phyloP scores from a whole-genome alignment of 352 stramenopile genomes.

The Peronospora farinosa region DNA sequence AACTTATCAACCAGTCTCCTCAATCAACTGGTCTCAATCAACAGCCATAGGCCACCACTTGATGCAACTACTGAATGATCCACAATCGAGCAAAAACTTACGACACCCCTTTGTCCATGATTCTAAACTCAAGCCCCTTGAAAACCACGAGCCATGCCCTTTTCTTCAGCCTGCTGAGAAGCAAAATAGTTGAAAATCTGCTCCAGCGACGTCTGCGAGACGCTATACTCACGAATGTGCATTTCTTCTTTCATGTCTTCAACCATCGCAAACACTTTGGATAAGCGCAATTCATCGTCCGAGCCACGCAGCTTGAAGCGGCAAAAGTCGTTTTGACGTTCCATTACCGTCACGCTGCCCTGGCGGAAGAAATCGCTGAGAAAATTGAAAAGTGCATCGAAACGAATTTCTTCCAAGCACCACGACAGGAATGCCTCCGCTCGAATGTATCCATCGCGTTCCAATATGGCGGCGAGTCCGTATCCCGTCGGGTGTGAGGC shows the following conservation, averaged over 20 bases:
- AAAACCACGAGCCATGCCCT: slow-evolving; percentile 34
- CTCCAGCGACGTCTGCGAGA: slow-evolving; percentile 87
- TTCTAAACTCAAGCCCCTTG: slow-evolving; percentile 14
- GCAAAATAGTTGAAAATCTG: slow-evolving; percentile 90
- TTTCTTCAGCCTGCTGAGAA: slow-evolving; percentile 51
- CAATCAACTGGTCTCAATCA: too few relatives aligned
- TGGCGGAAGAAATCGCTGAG: slow-evolving; percentile 35
- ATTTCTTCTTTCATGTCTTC: slow-evolving; percentile 51
- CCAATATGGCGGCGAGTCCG: slow-evolving; percentile 42
- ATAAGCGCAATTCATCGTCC: slow-evolving; percentile 39
- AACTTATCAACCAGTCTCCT: too few relatives aligned
- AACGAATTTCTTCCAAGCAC: slow-evolving; percentile 56
- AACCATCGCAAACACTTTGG: slow-evolving; percentile 68
- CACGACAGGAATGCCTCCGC: slow-evolving; percentile 51
- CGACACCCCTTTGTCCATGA: neutral
- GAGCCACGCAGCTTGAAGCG: slow-evolving; percentile 63
- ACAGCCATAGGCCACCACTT: too few relatives aligned
- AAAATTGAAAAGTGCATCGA: slow-evolving; percentile 32
- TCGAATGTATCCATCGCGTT: slow-evolving; percentile 43
- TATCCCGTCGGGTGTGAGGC: slow-evolving; percentile 62
- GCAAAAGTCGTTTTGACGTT: slow-evolving; percentile 58
- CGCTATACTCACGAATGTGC: slow-evolving; percentile 77
- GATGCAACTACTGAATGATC: slow-evolving; percentile 23
- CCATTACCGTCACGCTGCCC: slow-evolving; percentile 32
- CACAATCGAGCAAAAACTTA: slow-evolving; percentile 19